Percentiles rank a stretch among this genome's conserved stretches.
Evolutionary conservation across 2,329 filamentous ascomycete species (phyloP).

Genomic region (Penicillium verrucosum): DNA sequence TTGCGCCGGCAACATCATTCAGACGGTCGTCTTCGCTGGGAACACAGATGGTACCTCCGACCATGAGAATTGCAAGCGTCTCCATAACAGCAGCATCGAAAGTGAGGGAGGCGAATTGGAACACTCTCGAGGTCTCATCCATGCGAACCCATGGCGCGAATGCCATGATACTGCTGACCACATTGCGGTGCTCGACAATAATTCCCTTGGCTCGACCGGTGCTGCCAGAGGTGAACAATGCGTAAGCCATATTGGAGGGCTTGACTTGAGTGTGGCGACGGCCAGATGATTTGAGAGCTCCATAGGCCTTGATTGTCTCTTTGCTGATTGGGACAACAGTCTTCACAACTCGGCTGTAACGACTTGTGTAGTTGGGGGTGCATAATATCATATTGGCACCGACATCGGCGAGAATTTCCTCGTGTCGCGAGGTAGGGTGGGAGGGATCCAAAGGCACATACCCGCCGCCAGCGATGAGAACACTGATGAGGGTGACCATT

Average conservation of each 20-base stretch:
- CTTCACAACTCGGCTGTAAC: constrained; percentile 30
- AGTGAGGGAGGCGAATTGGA: constrained; percentile 47
- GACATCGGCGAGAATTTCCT: constrained; percentile 33
- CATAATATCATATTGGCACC: constrained; percentile 33
- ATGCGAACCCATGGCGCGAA: constrained; percentile 29
- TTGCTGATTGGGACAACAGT: constrained; percentile 34
- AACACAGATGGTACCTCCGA: constrained; percentile 50
- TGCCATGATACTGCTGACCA: constrained; percentile 32
- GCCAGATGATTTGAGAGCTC: constrained; percentile 14
- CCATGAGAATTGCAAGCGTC: constrained; percentile 37
- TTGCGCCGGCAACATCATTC: constrained; percentile 48
- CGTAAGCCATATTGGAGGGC: constrained; percentile 33
- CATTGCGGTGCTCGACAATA: constrained; percentile 34
- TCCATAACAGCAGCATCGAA: constrained; percentile 47
- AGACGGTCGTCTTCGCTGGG: constrained; percentile 47
- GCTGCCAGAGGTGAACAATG: constrained; percentile 39
- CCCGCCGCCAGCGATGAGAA: constrained; percentile 35
- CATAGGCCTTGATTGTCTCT: constrained; percentile 30
- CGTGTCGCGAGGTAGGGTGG: constrained; percentile 34
- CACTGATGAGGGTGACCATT: constrained; percentile 32
- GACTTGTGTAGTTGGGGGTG: constrained; percentile 31
- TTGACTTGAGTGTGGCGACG: constrained; percentile 6
- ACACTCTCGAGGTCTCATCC: constrained; percentile 27
- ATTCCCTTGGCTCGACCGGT: constrained; percentile 40
- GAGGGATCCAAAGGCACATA: constrained; percentile 36